phyloP scores from a whole-genome alignment of 306 rosid species.

The Urtica urens region DNA sequence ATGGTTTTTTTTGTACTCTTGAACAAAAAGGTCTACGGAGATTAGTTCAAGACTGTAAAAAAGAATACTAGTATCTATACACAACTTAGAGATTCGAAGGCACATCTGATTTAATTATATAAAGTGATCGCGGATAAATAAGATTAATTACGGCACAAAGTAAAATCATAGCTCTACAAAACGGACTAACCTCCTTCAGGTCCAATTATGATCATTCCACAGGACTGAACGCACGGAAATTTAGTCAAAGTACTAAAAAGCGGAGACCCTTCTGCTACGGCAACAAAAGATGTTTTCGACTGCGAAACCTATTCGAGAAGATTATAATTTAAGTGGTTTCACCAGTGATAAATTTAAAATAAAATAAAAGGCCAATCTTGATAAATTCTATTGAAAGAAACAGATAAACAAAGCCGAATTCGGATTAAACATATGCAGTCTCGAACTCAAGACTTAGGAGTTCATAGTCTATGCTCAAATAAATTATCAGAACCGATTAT shows the following conservation, averaged over 20 bases:
- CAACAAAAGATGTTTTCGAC: constrained; percentile 62
- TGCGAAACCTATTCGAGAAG: constrained; percentile 39
- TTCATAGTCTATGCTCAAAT: too few species aligned
- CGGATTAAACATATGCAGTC: neutral
- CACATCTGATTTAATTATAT: too few species aligned
- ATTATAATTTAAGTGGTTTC: too few species aligned
- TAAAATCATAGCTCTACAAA: too few species aligned
- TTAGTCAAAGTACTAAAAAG: constrained; percentile 47
- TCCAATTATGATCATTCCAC: constrained; percentile 69
- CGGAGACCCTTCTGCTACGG: constrained; percentile 65
- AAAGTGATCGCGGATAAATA: too few species aligned
- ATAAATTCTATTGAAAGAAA: too few species aligned
- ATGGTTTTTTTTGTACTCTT: neutral
- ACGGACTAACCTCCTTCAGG: constrained; percentile 85
- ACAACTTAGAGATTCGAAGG: too few species aligned
- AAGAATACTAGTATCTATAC: too few species aligned
- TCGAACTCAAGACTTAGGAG: neutral
- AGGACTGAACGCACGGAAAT: constrained; percentile 27
- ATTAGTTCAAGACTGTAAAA: neutral
- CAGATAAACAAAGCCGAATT: too few species aligned
- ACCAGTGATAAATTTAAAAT: too few species aligned
- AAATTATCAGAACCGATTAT: too few species aligned
- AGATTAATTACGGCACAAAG: too few species aligned
- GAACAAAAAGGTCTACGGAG: neutral
- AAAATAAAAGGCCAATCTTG: neutral